Evolutionary conservation across 345 rosid genomes (phyloP), one percentile per base, ranked within the genome.

Genomic region (Eucalyptus tenuipes): DNA sequence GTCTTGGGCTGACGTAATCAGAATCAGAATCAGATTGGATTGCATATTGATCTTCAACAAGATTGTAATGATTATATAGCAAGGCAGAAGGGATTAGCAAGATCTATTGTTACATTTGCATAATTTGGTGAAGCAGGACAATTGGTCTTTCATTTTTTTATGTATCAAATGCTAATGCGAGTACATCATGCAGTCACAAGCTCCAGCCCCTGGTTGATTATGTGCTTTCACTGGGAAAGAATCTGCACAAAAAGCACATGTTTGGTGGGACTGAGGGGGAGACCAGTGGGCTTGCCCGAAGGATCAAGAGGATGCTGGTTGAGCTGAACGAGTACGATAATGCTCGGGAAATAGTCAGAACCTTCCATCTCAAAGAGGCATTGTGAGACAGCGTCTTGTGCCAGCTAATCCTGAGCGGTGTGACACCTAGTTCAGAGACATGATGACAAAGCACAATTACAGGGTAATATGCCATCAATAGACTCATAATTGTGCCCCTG

Each of bases 301-400:
- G 99, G 89, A 85, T 97, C 93, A 96, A 96, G 95, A 96, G 92
- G 93, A 91, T 97, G 94, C 93, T 96, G 68, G 99, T 97, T 16
- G 97, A 95, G 86, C 96, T 97, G 91, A 94, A 96, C 31, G 98
- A 98, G 88, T 97, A 98, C 48, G 99, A 97, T 92, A 91, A 88
- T 84, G 99, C 98, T 24, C 91, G 97, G 92, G 94, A 93, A 89
- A 89, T 95, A 89, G 96, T 95, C 47, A 95, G 92, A 88, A 91
- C 95, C 88, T 97, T 96, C 88, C 90, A 90, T 89, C 95, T 97
- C 33, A 96, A 92, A 92, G 99, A 98, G 93, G 98, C 98, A 40
- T 92, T 97, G 88, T 96, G 93, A 95, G 80, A 85, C 45, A 9
- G 33, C 15, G 4, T 42, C 15, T 71, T 49, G 24, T 47, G 86